A percentile compares a stretch with the other conserved stretches of the same genome.
Evolutionary conservation across 108 stramenopile genomes (phyloP).

Genomic region (Mayamaea pseudoterrestris): DNA sequence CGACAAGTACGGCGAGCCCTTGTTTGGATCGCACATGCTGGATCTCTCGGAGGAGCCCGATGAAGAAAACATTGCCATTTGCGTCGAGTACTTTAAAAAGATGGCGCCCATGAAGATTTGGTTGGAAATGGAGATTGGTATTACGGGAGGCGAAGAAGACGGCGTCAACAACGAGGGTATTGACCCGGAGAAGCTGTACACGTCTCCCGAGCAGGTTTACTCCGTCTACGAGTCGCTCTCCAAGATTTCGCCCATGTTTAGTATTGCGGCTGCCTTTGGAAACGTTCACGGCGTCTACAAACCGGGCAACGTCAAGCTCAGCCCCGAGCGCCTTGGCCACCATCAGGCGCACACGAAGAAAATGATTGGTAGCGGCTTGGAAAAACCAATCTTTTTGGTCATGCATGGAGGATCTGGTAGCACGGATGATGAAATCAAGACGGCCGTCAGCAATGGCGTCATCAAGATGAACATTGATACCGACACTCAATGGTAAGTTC

Average conservation of each 20-base stretch:
- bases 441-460: constrained; percentile 78
- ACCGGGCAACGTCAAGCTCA: constrained; percentile 90
- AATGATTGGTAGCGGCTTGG: constrained; percentile 35
- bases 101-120: constrained; percentile 91
- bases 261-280: constrained; percentile 94
- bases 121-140: constrained; percentile 98
- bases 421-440: constrained; percentile 84
- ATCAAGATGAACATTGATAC: constrained; percentile 99
- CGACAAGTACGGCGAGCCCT: constrained; percentile 79
- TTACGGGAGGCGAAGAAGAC: constrained; percentile 98
- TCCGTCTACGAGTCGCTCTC: constrained; percentile 81
- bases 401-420: constrained; percentile 98
- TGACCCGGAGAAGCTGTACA: constrained; percentile 95
- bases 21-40: constrained; percentile 89
- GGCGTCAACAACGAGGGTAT: constrained; percentile 94
- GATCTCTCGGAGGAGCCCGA: constrained; percentile 88
- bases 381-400: constrained; percentile 89
- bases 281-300: constrained; percentile 98
- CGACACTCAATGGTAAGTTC: constrained; percentile 98
- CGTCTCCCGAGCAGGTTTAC: constrained; percentile 90
- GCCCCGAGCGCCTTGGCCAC: constrained; percentile 67
- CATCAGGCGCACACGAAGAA: constrained; percentile 86
- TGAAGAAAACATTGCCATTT: constrained; percentile 89
- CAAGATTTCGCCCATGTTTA: constrained; percentile 81
- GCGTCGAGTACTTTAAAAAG: constrained; percentile 87